Base-by-base conservation (phyloP, 371 early-diverging fungal species). In the Mucor sp. region DNA sequence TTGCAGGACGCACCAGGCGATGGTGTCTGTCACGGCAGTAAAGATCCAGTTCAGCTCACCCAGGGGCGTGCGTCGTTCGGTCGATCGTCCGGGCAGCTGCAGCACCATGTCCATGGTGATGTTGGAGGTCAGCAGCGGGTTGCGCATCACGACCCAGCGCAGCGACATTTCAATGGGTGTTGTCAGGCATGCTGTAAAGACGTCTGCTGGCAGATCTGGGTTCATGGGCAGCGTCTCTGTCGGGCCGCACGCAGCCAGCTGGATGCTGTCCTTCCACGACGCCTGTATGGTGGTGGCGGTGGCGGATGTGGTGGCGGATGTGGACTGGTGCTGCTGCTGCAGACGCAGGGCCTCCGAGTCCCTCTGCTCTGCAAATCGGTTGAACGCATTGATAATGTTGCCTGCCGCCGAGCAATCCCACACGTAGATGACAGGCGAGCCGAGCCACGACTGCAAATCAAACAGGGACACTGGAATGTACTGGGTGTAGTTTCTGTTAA, bases 11-110 rank as follows among this genome's bases (percentile, higher is more conserved):
- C 89, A 94, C 99, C 99, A 99, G n/a, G 99, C 99, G 60, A 99
- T 99, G 6, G 98, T 97, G 78, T 99, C 99, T 0, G 97, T 98
- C 32, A 99, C 94, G 32, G 99, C 94, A 0, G 98, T 97, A 71
- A 99, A 97, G 15, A 99, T 96, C 99, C 99, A 99, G 74, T 96
- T 97, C 58, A 99, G 86, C 74, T 99, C 98, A 62, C 99, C 99
- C 9, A 97, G 78, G 0, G 98, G 97, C 1, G 98, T 96, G 15
- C 96, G 87, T 55, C 99, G 86, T 72, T 97, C 97, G 66, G 89
- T 90, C 32, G 96, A 83, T 14, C 91, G 80, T 19, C 99, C 99
- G 0, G 98, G 98, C 30, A 98, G 85, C 65, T 91, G 87, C 43
- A 90, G 82, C 39, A 95, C 92, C 94, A 93, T 92, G 25, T 97